Base-by-base conservation (phyloP, 768 basidiomycete genomes). In the Tulasnella sp. region DNA sequence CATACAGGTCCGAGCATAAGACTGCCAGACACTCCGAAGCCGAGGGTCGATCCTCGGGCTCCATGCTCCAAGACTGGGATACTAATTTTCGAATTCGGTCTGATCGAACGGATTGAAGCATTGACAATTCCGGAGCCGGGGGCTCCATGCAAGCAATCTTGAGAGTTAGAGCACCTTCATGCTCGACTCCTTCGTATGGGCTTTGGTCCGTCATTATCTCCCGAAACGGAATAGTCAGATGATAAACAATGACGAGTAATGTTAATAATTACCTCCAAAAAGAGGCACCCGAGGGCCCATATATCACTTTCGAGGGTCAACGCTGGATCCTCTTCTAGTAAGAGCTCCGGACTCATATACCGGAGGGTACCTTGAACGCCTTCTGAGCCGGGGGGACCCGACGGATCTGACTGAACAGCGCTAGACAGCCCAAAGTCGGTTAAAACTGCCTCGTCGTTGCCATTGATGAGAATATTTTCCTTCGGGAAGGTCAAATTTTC, bases 261-360 rank as follows among this genome's bases (percentile, higher is more conserved):
- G 16, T 21, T 18, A 27, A 36, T 36, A 34, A 14, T 72, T 21
- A 72, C 71, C 71, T 72, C 71, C 7, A 36, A 27, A 9, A 72
- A 72, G 71, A 72, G 36, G 24, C 71, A 72, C 16, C 71, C 71
- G 3, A 36, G 40, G 16, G 71, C 71, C 71, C 71, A 72, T 72
- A 72, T 42, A 72, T 72, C 71, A 42, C 71, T 72, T 24, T 72
- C 71, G 52, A 52, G 52, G 34, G 36, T 72, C 71, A 36, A 36
- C 6, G 36, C 31, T 36, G 34, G 40, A 36, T 36, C 71, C 24
- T 72, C 40, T 19, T 36, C 34, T 21, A 72, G 71, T 42, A 72
- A 36, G 31, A 72, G 71, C 27, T 72, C 71, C 31, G 71, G 71
- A 72, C 71, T 72, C 71, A 36, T 42, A 42, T 72, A 72, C 4